These are phyloP conservation scores for Cornus suecica DNA, from an alignment of 148 eudicot species.

Conservation along the genomic window DNA sequence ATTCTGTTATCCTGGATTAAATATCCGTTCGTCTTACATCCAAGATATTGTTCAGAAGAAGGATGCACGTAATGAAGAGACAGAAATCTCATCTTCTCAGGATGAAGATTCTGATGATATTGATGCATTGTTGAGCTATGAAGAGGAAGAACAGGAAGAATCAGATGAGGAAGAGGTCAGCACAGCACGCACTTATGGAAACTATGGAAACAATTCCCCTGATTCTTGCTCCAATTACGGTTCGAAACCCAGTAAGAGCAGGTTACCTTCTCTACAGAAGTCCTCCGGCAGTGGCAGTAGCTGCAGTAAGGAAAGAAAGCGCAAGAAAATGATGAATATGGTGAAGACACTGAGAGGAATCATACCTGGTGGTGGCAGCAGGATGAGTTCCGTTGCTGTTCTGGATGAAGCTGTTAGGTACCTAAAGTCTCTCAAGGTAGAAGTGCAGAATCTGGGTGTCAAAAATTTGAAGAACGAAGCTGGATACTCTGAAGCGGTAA, in stretches of 20 bases:
- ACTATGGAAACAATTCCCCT: conserved; percentile 41
- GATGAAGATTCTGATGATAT: conserved; percentile 57
- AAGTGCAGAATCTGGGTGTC: conserved; percentile 49
- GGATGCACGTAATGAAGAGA: conserved; percentile 13
- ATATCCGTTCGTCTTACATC: conserved; percentile 15
- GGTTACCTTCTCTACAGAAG: conserved; percentile 24
- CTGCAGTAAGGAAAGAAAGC: conserved; percentile 30
- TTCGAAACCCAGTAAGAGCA: conserved; percentile 27
- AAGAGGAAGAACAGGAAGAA: conserved; percentile 35
- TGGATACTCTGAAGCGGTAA: neutral
- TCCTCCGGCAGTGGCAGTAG: conserved; percentile 25
- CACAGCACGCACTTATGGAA: conserved; percentile 48
- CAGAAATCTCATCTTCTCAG: conserved; percentile 22
- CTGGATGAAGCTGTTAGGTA: conserved; percentile 72
- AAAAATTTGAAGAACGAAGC: conserved; percentile 18
- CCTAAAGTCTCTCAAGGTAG: conserved; percentile 57
- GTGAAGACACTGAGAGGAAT: conserved; percentile 50
- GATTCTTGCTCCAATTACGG: conserved; percentile 50
- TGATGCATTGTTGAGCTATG: conserved; percentile 54
- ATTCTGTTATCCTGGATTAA: conserved; percentile 30
- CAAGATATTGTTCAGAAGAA: conserved; percentile 18
- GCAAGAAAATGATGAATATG: conserved; percentile 50
- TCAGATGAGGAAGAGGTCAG: conserved; percentile 58
- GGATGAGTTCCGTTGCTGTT: conserved; percentile 49
- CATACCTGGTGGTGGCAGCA: conserved; percentile 61